These are phyloP conservation scores for Epichloe scottii DNA, from an alignment of 2,329 filamentous ascomycete genomes.

Conservation along the genomic window DNA sequence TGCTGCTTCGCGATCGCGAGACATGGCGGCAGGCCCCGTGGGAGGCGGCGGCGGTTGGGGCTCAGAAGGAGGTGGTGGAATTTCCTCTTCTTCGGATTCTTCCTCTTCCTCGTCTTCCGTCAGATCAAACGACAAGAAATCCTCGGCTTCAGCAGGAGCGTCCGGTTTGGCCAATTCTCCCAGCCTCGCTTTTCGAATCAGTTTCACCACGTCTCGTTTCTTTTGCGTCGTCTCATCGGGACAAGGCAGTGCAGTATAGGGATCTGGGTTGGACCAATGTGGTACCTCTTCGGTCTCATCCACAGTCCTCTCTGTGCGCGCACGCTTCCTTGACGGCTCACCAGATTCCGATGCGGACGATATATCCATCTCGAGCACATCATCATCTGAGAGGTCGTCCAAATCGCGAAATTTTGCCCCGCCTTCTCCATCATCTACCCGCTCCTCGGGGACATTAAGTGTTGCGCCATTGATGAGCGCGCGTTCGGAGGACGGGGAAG, in stretches of 20 bases:
- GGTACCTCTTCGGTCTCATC: slow-evolving; percentile 38
- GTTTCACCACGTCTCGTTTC: slow-evolving; percentile 74
- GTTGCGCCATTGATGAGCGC: slow-evolving; percentile 34
- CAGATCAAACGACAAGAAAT: slow-evolving; percentile 82
- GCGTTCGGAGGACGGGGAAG: slow-evolving; percentile 32
- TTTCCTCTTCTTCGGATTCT: slow-evolving; percentile 8
- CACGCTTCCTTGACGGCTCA: slow-evolving; percentile 26
- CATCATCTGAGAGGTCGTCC: slow-evolving; percentile 49
- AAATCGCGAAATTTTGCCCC: slow-evolving; percentile 40
- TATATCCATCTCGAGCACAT: slow-evolving; percentile 53
- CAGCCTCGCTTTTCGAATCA: slow-evolving; percentile 81
- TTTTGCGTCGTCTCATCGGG: slow-evolving; percentile 61
- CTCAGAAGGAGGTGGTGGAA: slow-evolving; percentile 11
- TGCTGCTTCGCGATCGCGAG: neutral
- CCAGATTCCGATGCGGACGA: slow-evolving; percentile 28
- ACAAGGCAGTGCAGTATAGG: slow-evolving; percentile 78
- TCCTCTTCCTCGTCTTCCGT: slow-evolving; percentile 39
- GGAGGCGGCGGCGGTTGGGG: slow-evolving; percentile 8
- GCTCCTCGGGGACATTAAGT: slow-evolving; percentile 29
- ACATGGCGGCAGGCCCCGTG: neutral
- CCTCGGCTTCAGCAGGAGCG: slow-evolving; percentile 49
- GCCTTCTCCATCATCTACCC: slow-evolving; percentile 31
- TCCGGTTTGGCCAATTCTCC: slow-evolving; percentile 34
- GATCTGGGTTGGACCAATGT: slow-evolving; percentile 93
- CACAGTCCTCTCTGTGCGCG: slow-evolving; percentile 15